phyloP scores from a whole-genome alignment of 768 basidiomycete genomes.

The Naganishia friedmannii region DNA sequence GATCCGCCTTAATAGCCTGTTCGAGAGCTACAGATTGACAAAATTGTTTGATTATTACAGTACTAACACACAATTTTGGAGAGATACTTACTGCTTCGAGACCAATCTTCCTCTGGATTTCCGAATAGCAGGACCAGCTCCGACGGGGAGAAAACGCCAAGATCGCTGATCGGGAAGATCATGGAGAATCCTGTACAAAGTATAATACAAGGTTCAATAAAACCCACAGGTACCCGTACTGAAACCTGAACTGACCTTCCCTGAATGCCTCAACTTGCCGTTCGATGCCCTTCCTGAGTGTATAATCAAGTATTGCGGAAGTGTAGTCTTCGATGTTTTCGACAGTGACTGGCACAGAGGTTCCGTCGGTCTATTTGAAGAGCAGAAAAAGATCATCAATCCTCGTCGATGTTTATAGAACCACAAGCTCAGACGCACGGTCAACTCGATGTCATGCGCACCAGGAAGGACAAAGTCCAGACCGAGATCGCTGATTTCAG shows the following conservation, averaged over 20 bases:
- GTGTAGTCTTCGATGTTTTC: slow-evolving; percentile 89
- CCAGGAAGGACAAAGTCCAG: slow-evolving; percentile 97
- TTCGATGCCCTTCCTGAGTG: slow-evolving; percentile 74
- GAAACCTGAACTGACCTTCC: slow-evolving; percentile 56
- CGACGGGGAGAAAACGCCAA: slow-evolving; percentile 87
- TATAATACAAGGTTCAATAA: not conserved
- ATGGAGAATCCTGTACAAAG: slow-evolving; percentile 53
- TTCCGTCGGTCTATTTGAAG: slow-evolving; percentile 67
- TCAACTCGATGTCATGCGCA: slow-evolving; percentile 79
- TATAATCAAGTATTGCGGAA: slow-evolving; percentile 76
- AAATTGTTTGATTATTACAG: not conserved
- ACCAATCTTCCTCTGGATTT: slow-evolving; percentile 98
- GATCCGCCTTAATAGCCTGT: slow-evolving; percentile 92
- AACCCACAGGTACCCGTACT: not conserved
- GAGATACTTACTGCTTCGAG: slow-evolving; percentile 68
- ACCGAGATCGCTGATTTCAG: slow-evolving; percentile 78
- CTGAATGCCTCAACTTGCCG: slow-evolving; percentile 85
- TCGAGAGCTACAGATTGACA: slow-evolving; percentile 62
- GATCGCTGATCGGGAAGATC: slow-evolving; percentile 87
- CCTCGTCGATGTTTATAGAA: not conserved
- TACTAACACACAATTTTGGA: not conserved
- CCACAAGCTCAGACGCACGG: slow-evolving; percentile 56
- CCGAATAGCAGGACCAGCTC: slow-evolving; percentile 96
- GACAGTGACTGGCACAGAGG: slow-evolving; percentile 73
- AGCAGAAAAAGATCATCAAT: slow-evolving; percentile 19